These are phyloP conservation scores for Chalciporus piperatoides DNA, from an alignment of 1,284 basidiomycete species.

Conservation along the genomic window DNA sequence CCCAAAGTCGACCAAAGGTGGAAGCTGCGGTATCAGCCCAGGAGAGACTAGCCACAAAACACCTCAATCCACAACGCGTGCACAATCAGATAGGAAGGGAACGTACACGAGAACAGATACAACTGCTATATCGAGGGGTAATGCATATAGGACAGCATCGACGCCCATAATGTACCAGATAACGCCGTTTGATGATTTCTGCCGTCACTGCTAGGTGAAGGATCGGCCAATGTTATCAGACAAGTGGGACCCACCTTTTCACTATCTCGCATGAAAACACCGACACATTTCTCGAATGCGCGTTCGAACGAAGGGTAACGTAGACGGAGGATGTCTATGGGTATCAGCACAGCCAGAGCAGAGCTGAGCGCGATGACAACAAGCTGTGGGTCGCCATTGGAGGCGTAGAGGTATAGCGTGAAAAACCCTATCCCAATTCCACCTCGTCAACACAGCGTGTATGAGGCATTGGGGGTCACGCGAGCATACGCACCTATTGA, in stretches of 20 bases:
- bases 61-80: not conserved
- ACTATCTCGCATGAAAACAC: slow-evolving; percentile 91
- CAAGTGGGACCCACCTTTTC: slow-evolving; percentile 60
- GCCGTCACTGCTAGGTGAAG: not conserved
- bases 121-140: slow-evolving; percentile 85
- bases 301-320: slow-evolving; percentile 65
- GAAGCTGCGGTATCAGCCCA: slow-evolving; percentile 98
- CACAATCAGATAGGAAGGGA: not conserved
- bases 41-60: slow-evolving; percentile 62
- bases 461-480: slow-evolving; percentile 2
- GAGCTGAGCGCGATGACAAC: slow-evolving; percentile 66
- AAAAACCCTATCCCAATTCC: slow-evolving; percentile 62
- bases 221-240: not conserved
- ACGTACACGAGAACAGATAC: slow-evolving; percentile 86
- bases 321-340: slow-evolving; percentile 79
- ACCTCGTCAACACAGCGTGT: slow-evolving; percentile 5
- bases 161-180: slow-evolving; percentile 96
- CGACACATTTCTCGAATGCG: slow-evolving; percentile 74
- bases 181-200: slow-evolving; percentile 81
- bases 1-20: slow-evolving; percentile 86
- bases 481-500: slow-evolving; percentile 69
- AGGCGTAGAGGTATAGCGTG: slow-evolving; percentile 73
- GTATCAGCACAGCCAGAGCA: slow-evolving; percentile 68
- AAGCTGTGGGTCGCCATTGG: slow-evolving; percentile 49
- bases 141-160: slow-evolving; percentile 74